Percentiles rank a stretch among this genome's conserved stretches.
These are phyloP conservation scores for Kwoniella mangroviensis DNA, from an alignment of 768 basidiomycete species.

Conservation along the genomic window DNA sequence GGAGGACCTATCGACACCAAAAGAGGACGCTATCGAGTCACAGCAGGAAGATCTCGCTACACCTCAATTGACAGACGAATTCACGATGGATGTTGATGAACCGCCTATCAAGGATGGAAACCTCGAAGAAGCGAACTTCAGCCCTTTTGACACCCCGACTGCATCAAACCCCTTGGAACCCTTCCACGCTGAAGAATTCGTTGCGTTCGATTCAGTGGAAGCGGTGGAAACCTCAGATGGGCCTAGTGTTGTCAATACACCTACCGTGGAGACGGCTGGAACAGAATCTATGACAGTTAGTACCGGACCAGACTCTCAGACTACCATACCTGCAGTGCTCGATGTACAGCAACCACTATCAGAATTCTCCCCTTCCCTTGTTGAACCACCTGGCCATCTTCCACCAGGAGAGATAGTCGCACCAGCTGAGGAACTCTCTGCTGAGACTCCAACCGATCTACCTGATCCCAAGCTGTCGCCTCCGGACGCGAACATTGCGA, in stretches of 20 bases:
- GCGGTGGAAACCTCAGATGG: not conserved
- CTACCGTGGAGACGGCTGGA: not conserved
- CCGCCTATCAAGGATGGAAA: not conserved
- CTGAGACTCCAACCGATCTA: not conserved
- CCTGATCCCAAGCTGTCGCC: slow-evolving; percentile 26
- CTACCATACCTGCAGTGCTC: slow-evolving; percentile 1
- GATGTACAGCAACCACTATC: not conserved
- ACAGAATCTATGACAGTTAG: too few species aligned
- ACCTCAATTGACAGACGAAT: slow-evolving; percentile 7
- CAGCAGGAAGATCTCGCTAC: not conserved
- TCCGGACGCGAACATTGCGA: slow-evolving; percentile 11
- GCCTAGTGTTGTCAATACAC: not conserved
- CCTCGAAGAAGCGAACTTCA: slow-evolving; percentile 20
- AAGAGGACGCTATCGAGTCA: not conserved
- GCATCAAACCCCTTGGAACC: not conserved
- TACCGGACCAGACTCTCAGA: not conserved
- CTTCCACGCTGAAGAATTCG: slow-evolving; percentile 17
- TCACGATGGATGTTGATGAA: slow-evolving; percentile 14
- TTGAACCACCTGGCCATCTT: slow-evolving; percentile 8
- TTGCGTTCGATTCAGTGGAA: slow-evolving; percentile 11
- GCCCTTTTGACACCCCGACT: slow-evolving; percentile 6
- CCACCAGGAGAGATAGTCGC: not conserved
- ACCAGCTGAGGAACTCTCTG: not conserved
- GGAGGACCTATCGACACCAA: not conserved
- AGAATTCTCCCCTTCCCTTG: slow-evolving; percentile 6